Evolutionary conservation across 2,329 filamentous ascomycete species (phyloP).

Genomic region (Ophiostoma angusticollis): DNA sequence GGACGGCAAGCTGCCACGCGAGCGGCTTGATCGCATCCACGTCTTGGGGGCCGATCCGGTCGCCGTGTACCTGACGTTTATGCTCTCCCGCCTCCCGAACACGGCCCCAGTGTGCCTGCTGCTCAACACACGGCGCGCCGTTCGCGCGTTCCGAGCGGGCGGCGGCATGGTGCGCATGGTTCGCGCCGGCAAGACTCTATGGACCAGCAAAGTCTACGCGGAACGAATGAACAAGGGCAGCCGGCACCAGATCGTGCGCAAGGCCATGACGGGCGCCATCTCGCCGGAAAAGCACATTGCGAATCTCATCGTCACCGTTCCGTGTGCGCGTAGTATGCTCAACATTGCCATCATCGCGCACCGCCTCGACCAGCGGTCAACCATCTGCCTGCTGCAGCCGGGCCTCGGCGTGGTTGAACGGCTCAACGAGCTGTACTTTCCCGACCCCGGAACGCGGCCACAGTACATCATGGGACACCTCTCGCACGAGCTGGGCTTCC

Average conservation of each 20-base stretch:
- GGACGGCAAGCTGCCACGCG: too few relatives aligned
- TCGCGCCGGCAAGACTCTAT: neutral
- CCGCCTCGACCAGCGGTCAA: conserved; percentile 22
- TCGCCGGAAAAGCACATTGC: too few relatives aligned
- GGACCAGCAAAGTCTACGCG: neutral
- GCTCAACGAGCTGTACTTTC: conserved; percentile 59
- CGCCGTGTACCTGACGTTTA: conserved; percentile 21
- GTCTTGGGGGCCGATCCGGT: conserved; percentile 18
- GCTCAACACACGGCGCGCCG: conserved; percentile 14
- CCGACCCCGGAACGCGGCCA: conserved; percentile 50
- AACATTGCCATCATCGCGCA: conserved; percentile 17
- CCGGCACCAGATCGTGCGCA: too few relatives aligned
- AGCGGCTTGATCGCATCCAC: conserved; percentile 16
- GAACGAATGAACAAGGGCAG: neutral
- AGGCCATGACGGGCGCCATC: too few relatives aligned
- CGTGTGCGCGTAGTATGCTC: conserved; percentile 16
- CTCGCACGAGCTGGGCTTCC: conserved; percentile 31
- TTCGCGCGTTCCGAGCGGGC: conserved; percentile 13
- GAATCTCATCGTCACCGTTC: conserved; percentile 21
- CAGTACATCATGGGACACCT: conserved; percentile 61
- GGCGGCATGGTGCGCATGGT: conserved; percentile 12
- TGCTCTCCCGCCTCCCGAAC: conserved; percentile 17
- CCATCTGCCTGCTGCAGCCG: conserved; percentile 23
- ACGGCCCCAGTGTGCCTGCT: conserved; percentile 21
- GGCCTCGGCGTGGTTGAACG: conserved; percentile 71